These are phyloP conservation scores for Pythium monospermum DNA, from an alignment of 352 stramenopile genomes.

Conservation along the genomic window DNA sequence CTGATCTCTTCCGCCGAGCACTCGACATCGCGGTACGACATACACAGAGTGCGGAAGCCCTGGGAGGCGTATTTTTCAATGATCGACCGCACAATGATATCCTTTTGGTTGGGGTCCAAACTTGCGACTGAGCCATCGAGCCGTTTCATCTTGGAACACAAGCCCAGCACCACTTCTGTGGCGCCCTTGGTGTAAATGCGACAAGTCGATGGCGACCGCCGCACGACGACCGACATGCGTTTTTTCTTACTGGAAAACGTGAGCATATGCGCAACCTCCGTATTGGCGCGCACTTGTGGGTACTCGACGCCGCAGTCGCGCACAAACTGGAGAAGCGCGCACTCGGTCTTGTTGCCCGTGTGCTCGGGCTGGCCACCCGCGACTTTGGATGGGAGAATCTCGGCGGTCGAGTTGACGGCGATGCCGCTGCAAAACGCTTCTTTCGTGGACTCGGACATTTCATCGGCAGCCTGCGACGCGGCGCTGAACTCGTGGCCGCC, in stretches of 20 bases:
- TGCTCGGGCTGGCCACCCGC: constrained; percentile 54
- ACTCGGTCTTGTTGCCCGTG: constrained; percentile 83
- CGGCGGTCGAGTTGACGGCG: constrained; percentile 64
- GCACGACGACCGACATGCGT: constrained; percentile 73
- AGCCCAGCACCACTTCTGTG: constrained; percentile 25
- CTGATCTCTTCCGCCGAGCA: constrained; percentile 53
- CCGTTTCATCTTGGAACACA: constrained; percentile 26
- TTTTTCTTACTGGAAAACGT: constrained; percentile 85
- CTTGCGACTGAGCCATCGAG: constrained; percentile 20
- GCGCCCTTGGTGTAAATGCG: constrained; percentile 68
- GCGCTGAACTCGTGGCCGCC: constrained; percentile 23
- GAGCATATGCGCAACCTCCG: constrained; percentile 66
- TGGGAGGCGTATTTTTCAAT: constrained; percentile 71
- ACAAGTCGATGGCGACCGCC: constrained; percentile 35
- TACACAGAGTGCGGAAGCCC: constrained; percentile 76
- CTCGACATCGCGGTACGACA: constrained; percentile 83
- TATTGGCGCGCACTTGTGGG: constrained; percentile 36
- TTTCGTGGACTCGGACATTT: constrained; percentile 22
- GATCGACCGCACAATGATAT: constrained; percentile 19
- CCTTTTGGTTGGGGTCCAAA: constrained; percentile 12
- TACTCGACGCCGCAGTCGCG: constrained; percentile 72
- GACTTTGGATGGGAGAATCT: constrained; percentile 31
- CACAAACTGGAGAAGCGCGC: constrained; percentile 64
- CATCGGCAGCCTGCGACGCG: constrained; percentile 13
- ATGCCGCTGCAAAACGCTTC: constrained; percentile 43